These are phyloP conservation scores for Clonostachys chloroleuca DNA, from an alignment of 2,329 filamentous ascomycete species.

Conservation along the genomic window DNA sequence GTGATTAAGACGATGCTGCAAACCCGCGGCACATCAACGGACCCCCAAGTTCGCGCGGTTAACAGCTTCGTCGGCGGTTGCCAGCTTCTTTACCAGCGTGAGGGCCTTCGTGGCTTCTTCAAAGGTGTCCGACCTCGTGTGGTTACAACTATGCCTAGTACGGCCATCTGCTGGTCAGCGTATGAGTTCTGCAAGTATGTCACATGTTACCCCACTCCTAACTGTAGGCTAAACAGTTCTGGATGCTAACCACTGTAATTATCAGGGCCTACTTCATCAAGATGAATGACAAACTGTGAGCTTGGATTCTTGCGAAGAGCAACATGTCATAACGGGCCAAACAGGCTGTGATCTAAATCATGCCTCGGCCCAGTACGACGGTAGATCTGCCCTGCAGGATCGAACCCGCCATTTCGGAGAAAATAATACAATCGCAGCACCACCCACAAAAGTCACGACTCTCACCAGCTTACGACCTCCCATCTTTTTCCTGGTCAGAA, in stretches of 20 bases:
- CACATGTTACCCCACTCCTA: not conserved
- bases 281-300: constrained; percentile 38
- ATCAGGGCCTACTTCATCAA: constrained; percentile 56
- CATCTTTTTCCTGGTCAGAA: no score
- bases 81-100: constrained; percentile 74
- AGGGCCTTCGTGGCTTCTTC: constrained; percentile 85
- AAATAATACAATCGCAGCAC: no score
- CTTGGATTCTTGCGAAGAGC: not conserved
- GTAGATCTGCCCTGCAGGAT: no score
- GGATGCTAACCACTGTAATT: not conserved
- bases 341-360: not conserved
- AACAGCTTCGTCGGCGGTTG: constrained; percentile 78
- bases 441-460: no score
- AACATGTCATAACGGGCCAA: no score
- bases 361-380: no score
- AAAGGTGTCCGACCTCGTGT: constrained; percentile 88
- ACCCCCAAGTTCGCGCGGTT: constrained; percentile 79
- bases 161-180: constrained; percentile 96
- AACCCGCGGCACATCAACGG: constrained; percentile 79
- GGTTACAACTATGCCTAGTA: constrained; percentile 96
- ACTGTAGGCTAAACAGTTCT: not conserved
- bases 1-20: constrained; percentile 98
- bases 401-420: no score
- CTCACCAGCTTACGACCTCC: no score
- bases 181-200: constrained; percentile 66